A percentile compares a stretch with the other conserved stretches of the same genome.
These are phyloP conservation scores for Puccinia hordei DNA, from an alignment of 1,284 basidiomycete genomes.

Conservation along the genomic window DNA sequence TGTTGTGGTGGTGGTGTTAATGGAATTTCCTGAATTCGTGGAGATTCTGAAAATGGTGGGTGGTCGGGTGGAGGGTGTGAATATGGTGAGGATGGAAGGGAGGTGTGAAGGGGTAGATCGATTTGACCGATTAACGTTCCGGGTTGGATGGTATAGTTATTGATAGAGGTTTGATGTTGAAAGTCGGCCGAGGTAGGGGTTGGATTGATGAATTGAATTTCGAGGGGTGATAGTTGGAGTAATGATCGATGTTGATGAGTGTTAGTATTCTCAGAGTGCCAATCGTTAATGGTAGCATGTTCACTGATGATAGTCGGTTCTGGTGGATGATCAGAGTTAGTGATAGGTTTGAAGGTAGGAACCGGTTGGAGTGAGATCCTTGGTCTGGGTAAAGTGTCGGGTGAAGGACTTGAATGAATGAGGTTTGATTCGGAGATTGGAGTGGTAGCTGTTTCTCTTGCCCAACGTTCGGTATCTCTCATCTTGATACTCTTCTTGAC, in stretches of 20 bases:
- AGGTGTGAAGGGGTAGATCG: neutral
- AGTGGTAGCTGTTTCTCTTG: slow-evolving; percentile 14
- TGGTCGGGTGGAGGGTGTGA: neutral
- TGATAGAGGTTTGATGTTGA: neutral
- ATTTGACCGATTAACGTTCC: neutral
- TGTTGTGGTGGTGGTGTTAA: neutral
- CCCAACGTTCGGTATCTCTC: slow-evolving; percentile 39
- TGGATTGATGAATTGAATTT: neutral
- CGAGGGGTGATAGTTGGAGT: neutral
- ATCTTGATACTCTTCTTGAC: slow-evolving; percentile 23
- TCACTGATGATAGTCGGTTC: slow-evolving; percentile 31
- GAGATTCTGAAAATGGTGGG: neutral
- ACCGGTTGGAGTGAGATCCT: slow-evolving; percentile 29
- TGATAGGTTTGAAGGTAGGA: neutral
- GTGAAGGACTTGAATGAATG: neutral
- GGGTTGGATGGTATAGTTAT: neutral
- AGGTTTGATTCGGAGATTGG: neutral
- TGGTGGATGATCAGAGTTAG: neutral
- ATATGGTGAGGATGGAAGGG: neutral
- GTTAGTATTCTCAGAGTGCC: slow-evolving; percentile 27
- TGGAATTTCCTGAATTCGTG: slow-evolving; percentile 2
- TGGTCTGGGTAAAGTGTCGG: neutral
- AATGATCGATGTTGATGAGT: neutral
- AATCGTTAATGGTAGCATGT: slow-evolving; percentile 42
- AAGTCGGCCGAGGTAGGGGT: neutral